phyloP scores from a whole-genome alignment of 768 basidiomycete species.

The Termitomyces sp. region DNA sequence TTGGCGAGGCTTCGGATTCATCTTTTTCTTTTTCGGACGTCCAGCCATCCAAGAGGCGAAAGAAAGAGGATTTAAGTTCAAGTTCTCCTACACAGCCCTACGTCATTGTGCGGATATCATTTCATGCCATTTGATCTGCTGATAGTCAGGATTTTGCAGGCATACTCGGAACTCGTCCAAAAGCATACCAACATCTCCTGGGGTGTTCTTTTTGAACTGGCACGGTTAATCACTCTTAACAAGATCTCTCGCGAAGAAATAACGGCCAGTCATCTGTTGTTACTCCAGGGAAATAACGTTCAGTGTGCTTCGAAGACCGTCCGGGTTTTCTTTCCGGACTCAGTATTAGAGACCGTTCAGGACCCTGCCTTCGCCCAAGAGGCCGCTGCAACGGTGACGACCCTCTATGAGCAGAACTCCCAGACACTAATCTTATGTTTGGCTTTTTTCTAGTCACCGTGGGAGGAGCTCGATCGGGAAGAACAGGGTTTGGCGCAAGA shows the following conservation, averaged over 20 bases:
- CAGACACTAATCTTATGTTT: constrained; percentile 1
- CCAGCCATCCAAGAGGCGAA: constrained; percentile 11
- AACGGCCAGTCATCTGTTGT: constrained; percentile 22
- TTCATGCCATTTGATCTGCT: background rate
- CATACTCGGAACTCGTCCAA: constrained; percentile 14
- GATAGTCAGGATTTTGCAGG: constrained; percentile 11
- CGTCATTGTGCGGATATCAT: constrained; percentile 19
- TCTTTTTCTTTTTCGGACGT: constrained; percentile 1
- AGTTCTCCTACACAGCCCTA: constrained; percentile 12
- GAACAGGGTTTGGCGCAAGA: constrained; percentile 35
- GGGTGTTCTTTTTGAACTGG: constrained; percentile 55
- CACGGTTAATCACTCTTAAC: constrained; percentile 33
- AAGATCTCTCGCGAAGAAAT: constrained; percentile 29
- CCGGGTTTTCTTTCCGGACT: constrained; percentile 11
- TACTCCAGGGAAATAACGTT: constrained; percentile 30
- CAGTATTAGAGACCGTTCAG: background rate
- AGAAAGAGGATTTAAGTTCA: background rate
- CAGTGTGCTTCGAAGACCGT: constrained; percentile 27
- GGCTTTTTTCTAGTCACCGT: constrained; percentile 47
- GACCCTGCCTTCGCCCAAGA: constrained; percentile 38
- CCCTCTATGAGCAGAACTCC: background rate
- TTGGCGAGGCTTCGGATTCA: constrained; percentile 5
- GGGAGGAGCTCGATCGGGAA: constrained; percentile 62
- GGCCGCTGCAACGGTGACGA: constrained; percentile 29
- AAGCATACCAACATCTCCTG: constrained; percentile 24